Evolutionary conservation across 2,329 filamentous ascomycete species (phyloP).

Genomic region (Botrytis fabae): DNA sequence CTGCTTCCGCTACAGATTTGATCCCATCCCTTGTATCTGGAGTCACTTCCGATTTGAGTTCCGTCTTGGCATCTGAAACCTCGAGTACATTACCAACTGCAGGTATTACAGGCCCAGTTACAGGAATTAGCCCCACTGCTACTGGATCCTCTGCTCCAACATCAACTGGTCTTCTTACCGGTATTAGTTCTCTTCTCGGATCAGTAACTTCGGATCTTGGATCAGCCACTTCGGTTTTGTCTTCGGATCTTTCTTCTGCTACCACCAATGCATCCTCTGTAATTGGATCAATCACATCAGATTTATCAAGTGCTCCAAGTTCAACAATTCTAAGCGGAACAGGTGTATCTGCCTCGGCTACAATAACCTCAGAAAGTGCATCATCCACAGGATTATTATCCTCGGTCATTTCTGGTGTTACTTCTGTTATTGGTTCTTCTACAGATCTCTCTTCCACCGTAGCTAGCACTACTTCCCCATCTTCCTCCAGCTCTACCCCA

Average conservation of each 20-base stretch:
- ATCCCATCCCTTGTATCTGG: background rate
- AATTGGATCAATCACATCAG: background rate
- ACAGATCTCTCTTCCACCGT: background rate
- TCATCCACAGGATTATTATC: background rate
- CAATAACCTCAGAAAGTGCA: background rate
- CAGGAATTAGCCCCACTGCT: background rate
- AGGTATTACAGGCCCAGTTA: conserved; percentile 19
- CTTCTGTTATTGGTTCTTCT: conserved; percentile 8
- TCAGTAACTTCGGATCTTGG: conserved; percentile 3
- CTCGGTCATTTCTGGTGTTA: background rate
- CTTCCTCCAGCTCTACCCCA: conserved; percentile 5
- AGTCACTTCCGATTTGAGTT: background rate
- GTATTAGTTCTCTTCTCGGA: conserved; percentile 13
- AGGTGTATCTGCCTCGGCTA: background rate
- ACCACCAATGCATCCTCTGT: background rate
- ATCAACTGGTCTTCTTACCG: background rate
- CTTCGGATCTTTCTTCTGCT: background rate
- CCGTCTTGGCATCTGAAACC: conserved; percentile 2
- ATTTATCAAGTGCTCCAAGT: background rate
- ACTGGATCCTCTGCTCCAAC: background rate
- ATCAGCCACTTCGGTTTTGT: background rate
- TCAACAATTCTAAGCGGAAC: conserved; percentile 1
- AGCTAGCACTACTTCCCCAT: background rate
- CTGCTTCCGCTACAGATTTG: background rate
- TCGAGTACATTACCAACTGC: conserved; percentile 8